Base-by-base conservation (phyloP, 164 flowering plant genomes). In the Annona cherimola region DNA sequence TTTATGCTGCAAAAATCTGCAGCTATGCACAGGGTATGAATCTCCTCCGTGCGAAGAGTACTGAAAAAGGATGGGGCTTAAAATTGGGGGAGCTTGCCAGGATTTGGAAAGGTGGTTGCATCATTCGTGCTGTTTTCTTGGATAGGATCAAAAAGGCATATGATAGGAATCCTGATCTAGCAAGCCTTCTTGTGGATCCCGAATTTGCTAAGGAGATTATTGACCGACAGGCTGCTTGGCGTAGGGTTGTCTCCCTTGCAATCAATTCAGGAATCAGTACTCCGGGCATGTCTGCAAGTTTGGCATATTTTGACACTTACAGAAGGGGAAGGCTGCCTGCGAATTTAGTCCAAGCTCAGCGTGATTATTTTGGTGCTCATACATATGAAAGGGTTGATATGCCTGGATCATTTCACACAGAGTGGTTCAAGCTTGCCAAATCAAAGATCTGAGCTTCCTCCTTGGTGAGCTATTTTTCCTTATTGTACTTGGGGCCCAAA, bases 41-140 rank as follows among this genome's bases (percentile, higher is more conserved):
- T 79, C 76, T 90, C 68, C 78, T 90, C 73, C 88, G 89, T 65
- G 95, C 91, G 8, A 90, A 90, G 84, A 90, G 92, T 71, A 60
- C 74, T n/a, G 92, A 90, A 79, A 80, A 83, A 76, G 86, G 87
- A 14, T 88, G 95, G 95, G 86, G 69, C 72, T 69, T 90, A 81
- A 80, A 84, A 76, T 78, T 90, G 80, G 92, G 95, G 39, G 92
- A 90, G 73, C 74, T 90, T 64, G 92, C 92, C 3, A 81, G 90
- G 84, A 90, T 90, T 40, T 90, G 95, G 95, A 90, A 90, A 71
- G 95, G 95, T 0, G 94, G 92, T 35, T 88, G 94, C 77, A 89
- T 89, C 40, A 89, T 89, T 72, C 78, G 94, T 41, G 94, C 94
- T 0, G 76, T 86, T 4, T 90, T 90, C 80, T 78, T 88, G 69